Base-by-base conservation (phyloP, 176 grass and related monocot genomes). In the Cenchrus americanus region DNA sequence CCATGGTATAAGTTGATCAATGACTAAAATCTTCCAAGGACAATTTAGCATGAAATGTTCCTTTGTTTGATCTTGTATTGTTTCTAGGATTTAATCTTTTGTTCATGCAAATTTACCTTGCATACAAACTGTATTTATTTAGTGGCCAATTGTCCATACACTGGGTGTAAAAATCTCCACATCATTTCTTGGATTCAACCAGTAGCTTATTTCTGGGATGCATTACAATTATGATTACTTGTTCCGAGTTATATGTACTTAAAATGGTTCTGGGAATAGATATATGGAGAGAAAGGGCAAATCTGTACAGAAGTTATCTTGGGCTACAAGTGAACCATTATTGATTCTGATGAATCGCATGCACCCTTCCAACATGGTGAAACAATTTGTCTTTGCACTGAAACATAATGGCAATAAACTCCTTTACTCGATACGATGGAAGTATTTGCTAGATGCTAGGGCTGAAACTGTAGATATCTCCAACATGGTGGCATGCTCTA, bases 41-140 rank as follows among this genome's bases (percentile, higher is more conserved):
- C 66, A 12, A 22, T 78, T 78, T 66, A 82, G 14, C 40, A 72
- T 66, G 24, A 81, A 54, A 3, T 81, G 8, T 47, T 69, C 80
- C 59, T 43, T 58, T 64, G 58, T 73, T 71, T 77, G 34, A 49
- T 86, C 58, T 82, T 19, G 10, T 57, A 40, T 82, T 22, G 10
- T 83, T 80, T 79, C 17, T 73, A 63, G 49, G 22, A 50, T 80
- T 84, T 78, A 26, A 62, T 86, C 24, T 74, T 79, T 1, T 80
- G 24, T 13, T 74, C 67, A 22, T 80, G 40, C 64, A 54, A n/a
- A 44, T 32, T 65, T 66, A 44, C 17, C 57, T 79, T 64, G 15
- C 24, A 65, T 46, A 21, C 17, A 54, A 18, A 27, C 22, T 62
- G 21, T 52, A 73, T 53, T 24, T 72, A 54, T 63, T 63, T 10